Percentiles rank a stretch among this genome's conserved stretches.
Conservation (phyloP, 106 monocot genomes). For the Phalaenopsis aphrodite region DNA sequence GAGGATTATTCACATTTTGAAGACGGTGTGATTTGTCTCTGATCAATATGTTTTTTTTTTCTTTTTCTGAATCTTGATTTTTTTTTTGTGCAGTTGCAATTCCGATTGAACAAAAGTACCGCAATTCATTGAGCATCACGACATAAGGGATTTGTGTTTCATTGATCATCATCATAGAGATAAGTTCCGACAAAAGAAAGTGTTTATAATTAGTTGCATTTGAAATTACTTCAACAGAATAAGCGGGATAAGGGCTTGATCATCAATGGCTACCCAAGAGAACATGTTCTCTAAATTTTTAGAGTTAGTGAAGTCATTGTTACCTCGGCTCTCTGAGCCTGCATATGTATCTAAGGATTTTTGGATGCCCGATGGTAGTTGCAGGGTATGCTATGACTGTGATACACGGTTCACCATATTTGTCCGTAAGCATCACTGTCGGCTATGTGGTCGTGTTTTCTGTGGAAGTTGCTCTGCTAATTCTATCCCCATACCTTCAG, state of each 20-base stretch:
- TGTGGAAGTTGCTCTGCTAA: conserved; percentile 80
- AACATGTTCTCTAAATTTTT: conserved; percentile 42
- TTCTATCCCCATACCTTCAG: conserved; percentile 37
- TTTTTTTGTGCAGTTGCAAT: too few species aligned
- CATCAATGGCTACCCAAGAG: not conserved
- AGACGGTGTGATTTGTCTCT: too few species aligned
- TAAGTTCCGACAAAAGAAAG: not conserved
- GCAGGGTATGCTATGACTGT: conserved; percentile 87
- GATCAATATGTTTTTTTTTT: too few species aligned
- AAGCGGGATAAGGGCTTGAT: not conserved
- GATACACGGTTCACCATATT: conserved; percentile 73
- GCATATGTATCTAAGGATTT: conserved; percentile 64
- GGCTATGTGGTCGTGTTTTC: conserved; percentile 87
- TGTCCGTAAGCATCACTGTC: conserved; percentile 85
- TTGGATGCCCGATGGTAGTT: conserved; percentile 92
- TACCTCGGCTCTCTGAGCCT: conserved; percentile 51
- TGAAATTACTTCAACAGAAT: not conserved
- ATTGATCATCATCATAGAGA: too few species aligned
- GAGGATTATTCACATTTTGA: too few species aligned
- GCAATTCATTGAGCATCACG: too few species aligned
- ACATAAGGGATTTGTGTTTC: too few species aligned
- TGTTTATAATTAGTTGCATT: not conserved
- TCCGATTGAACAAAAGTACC: too few species aligned
- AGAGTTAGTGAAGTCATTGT: conserved; percentile 53
- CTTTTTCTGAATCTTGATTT: too few species aligned